Base-by-base conservation (phyloP, 805 yeast genomes). In the Yarrowia osloensis region DNA sequence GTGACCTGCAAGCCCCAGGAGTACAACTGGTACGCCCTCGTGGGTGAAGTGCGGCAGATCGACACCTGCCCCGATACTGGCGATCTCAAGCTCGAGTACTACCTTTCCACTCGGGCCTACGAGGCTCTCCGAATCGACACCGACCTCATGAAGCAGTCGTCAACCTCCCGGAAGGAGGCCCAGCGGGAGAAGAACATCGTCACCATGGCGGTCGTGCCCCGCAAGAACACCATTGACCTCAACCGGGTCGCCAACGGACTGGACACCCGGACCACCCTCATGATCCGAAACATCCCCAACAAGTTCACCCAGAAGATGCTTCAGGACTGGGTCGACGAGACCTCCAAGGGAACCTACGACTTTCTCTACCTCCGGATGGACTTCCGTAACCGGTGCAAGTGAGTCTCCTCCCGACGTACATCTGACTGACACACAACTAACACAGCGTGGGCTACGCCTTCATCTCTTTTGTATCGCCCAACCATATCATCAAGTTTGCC, bases 271-370 rank as follows among this genome's bases (percentile, higher is more conserved):
- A 80, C 79, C 11, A 84, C 87, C 0, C 71, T 84, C 44, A 83
- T 84, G 87, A 77, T 84, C 37, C 78, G 85, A 66, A 84, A 84
- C 68, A 83, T 84, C 50, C 87, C 87, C 33, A 84, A 84, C 72
- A 83, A 82, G 70, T 78, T 83, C 33, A 80, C 75, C 54, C 84
- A 82, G 69, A 74, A 77, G 37, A 78, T 80, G 70, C 77, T 84
- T 46, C 81, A 84, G 69, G 77, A 77, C 33, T 80, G 81, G 70
- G 73, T 84, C 35, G 85, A 84, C 70, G 75, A 70, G 28, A 82
- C 85, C 3, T 82, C 81, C 72, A 71, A 74, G 69, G 68, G 73
- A 39, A 74, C 79, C 26, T 74, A 78, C 67, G 79, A 77, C 68
- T 78, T 78, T 70, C 69, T 83, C 49, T 83, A 83, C 70, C 72